Conservation (phyloP, 2,329 filamentous ascomycete genomes). For the Podosphaera leucotricha region DNA sequence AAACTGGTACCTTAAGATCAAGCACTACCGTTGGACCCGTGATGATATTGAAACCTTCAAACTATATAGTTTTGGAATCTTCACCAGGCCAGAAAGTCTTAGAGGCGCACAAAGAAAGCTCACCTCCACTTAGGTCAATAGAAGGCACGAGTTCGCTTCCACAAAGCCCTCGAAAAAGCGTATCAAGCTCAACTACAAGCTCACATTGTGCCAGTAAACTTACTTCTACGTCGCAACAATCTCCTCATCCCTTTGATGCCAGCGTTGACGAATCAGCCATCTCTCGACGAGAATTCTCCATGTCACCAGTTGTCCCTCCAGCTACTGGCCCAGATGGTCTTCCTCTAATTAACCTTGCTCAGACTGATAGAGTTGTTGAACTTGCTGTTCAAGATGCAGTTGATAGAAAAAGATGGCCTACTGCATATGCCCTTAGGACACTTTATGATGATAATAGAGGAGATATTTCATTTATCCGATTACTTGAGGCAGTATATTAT, state of each 20-base stretch:
- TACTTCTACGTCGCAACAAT: constrained; percentile 4
- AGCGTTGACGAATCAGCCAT: background rate
- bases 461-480: constrained; percentile 27
- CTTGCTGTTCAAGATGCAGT: constrained; percentile 34
- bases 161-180: constrained; percentile 5
- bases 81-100: background rate
- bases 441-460: constrained; percentile 33
- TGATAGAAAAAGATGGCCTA: constrained; percentile 31
- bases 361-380: constrained; percentile 29
- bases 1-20: constrained; percentile 2
- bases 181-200: constrained; percentile 5
- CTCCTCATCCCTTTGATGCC: constrained; percentile 1
- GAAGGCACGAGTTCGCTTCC: constrained; percentile 1
- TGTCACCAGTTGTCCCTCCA: constrained; percentile 2
- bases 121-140: background rate
- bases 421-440: constrained; percentile 34
- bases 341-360: constrained; percentile 7
- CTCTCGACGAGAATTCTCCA: constrained; percentile 1
- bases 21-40: constrained; percentile 9
- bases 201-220: constrained; percentile 4
- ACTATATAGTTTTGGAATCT: no score
- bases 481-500: constrained; percentile 33
- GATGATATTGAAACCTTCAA: constrained; percentile 10
- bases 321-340: constrained; percentile 6
- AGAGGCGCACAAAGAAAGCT: background rate